phyloP scores from a whole-genome alignment of 2,329 filamentous ascomycete genomes.

The Westerdykella ornata region DNA sequence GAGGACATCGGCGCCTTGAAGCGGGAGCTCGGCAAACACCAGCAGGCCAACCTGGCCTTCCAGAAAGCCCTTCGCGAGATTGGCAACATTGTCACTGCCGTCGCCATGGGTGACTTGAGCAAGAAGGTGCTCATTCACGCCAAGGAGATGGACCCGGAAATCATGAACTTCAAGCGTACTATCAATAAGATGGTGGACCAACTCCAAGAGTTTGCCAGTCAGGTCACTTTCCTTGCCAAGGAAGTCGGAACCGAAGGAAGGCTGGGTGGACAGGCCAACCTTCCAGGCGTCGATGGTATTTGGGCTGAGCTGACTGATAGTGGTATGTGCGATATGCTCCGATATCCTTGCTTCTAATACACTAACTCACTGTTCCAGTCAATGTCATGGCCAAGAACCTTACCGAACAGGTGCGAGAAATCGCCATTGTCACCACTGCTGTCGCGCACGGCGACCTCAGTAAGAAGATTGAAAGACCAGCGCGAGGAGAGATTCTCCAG shows the following conservation, averaged over 20 bases:
- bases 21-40: slow-evolving; percentile 90
- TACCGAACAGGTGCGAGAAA: slow-evolving; percentile 95
- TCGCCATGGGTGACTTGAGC: slow-evolving; percentile 88
- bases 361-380: slow-evolving; percentile 47
- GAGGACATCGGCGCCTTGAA: slow-evolving; percentile 88
- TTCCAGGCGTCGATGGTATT: slow-evolving; percentile 89
- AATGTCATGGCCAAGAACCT: slow-evolving; percentile 99
- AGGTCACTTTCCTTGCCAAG: slow-evolving; percentile 88
- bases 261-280: slow-evolving; percentile 86
- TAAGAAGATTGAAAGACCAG: slow-evolving; percentile 92
- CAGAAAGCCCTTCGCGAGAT: slow-evolving; percentile 96
- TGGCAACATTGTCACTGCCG: slow-evolving; percentile 92
- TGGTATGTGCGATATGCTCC: slow-evolving; percentile 38
- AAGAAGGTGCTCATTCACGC: slow-evolving; percentile 96
- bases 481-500: slow-evolving; percentile 87
- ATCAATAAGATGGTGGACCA: slow-evolving; percentile 99
- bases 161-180: slow-evolving; percentile 93
- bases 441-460: slow-evolving; percentile 91
- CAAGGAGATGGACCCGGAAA: slow-evolving; percentile 96
- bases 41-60: slow-evolving; percentile 97
- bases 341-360: slow-evolving; percentile 11
- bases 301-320: slow-evolving; percentile 86
- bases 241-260: slow-evolving; percentile 96
- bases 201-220: slow-evolving; percentile 89
- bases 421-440: slow-evolving; percentile 91